Percentiles rank a stretch among this genome's conserved stretches.
These are phyloP conservation scores for Fusarium anthophilum DNA, from an alignment of 2,329 filamentous ascomycete species.

Conservation along the genomic window DNA sequence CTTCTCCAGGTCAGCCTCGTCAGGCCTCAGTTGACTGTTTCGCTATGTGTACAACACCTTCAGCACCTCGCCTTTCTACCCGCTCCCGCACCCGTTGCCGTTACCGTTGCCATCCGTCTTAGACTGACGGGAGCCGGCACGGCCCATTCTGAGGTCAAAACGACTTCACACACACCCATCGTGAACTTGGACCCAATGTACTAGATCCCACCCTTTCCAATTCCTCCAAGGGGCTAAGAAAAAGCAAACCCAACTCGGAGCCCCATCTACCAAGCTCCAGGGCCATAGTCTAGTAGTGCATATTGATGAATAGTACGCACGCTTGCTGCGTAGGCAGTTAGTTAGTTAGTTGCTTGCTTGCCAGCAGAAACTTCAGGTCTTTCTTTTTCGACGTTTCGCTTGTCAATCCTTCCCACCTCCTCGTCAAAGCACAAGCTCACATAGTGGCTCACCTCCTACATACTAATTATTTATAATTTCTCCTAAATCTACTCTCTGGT, in stretches of 20 bases:
- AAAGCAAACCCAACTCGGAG: slow-evolving; percentile 39
- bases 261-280: slow-evolving; percentile 35
- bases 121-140: slow-evolving; percentile 38
- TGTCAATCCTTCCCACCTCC: slow-evolving; percentile 33
- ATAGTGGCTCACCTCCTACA: slow-evolving; percentile 34
- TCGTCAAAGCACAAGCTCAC: slow-evolving; percentile 26
- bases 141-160: slow-evolving; percentile 33
- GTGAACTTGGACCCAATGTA: slow-evolving; percentile 39
- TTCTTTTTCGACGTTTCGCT: slow-evolving; percentile 40
- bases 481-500: neutral
- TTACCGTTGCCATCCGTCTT: slow-evolving; percentile 12
- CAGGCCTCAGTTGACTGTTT: slow-evolving; percentile 11
- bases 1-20: slow-evolving; percentile 13
- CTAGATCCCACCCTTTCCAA: slow-evolving; percentile 39
- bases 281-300: slow-evolving; percentile 16
- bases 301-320: slow-evolving; percentile 11
- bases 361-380: slow-evolving; percentile 39
- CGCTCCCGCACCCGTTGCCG: slow-evolving; percentile 32
- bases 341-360: slow-evolving; percentile 14
- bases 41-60: slow-evolving; percentile 7
- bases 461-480: slow-evolving; percentile 5
- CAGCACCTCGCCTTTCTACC: slow-evolving; percentile 33
- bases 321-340: slow-evolving; percentile 29
- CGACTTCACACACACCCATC: slow-evolving; percentile 33
- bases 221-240: slow-evolving; percentile 35